These are phyloP conservation scores for Haplosporangium gracile DNA, from an alignment of 192 early-diverging fungal genomes.

Conservation along the genomic window DNA sequence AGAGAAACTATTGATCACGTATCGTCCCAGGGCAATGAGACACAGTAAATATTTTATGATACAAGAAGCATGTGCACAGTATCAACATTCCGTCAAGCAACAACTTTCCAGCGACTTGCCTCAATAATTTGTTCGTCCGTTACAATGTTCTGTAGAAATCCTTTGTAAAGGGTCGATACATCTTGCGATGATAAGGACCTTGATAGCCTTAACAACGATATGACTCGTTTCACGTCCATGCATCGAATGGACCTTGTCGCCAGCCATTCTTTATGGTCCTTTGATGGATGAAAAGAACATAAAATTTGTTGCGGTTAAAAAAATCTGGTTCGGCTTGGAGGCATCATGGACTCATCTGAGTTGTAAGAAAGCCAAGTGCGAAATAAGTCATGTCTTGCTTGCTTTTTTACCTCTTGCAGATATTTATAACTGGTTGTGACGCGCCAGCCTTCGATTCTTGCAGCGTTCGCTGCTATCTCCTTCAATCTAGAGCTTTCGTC, in stretches of 20 bases:
- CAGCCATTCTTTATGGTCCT: conserved; percentile 74
- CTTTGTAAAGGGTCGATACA: conserved; percentile 77
- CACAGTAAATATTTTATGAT: too few species aligned
- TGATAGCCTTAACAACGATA: conserved; percentile 66
- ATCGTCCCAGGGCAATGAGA: conserved; percentile 16
- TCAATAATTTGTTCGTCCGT: conserved; percentile 87
- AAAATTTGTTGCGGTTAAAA: background rate
- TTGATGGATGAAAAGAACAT: conserved; percentile 14
- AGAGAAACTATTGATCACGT: conserved; percentile 67
- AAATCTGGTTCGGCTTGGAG: background rate
- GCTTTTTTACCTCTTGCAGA: conserved; percentile 64
- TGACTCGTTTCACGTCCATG: conserved; percentile 80
- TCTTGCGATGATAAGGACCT: conserved; percentile 69
- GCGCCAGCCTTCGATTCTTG: conserved; percentile 91
- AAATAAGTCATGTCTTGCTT: background rate
- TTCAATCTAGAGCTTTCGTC: conserved; percentile 74
- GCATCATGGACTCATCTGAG: background rate
- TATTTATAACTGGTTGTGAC: conserved; percentile 82
- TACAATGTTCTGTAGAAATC: conserved; percentile 73
- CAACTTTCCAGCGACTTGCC: conserved; percentile 42
- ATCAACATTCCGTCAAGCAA: too few species aligned
- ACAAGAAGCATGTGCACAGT: too few species aligned
- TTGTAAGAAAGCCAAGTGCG: too few species aligned
- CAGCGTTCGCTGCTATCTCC: conserved; percentile 80
- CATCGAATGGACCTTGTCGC: conserved; percentile 68